A percentile compares a stretch with the other conserved stretches of the same genome.
Conservation (phyloP, 2,329 filamentous ascomycete genomes). For the Neopestalotiopsis clavispora region DNA sequence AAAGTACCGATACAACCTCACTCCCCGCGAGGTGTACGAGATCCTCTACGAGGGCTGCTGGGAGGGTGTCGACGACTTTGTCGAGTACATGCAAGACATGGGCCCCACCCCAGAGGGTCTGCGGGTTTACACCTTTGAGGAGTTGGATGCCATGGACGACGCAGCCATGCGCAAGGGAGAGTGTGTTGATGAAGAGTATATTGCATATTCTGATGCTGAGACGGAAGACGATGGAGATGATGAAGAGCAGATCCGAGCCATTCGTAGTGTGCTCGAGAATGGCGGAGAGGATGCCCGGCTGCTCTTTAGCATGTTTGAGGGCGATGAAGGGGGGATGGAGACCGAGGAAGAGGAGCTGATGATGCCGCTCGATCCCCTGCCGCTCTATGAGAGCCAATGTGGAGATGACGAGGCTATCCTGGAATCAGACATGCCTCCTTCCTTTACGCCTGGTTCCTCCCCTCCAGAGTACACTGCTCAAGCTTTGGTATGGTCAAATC, state of each 20-base stretch:
- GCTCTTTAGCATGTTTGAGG: background rate
- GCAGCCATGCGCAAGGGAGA: background rate
- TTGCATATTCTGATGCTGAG: background rate
- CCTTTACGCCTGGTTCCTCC: background rate
- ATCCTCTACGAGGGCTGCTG: constrained; percentile 2
- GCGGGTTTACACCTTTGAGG: background rate
- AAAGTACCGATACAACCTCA: background rate
- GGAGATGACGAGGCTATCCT: background rate
- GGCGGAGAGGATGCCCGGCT: background rate
- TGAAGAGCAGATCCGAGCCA: background rate
- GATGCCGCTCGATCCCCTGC: background rate
- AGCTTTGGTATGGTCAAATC: background rate
- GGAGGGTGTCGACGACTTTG: background rate
- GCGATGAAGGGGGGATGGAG: background rate
- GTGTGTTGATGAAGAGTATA: background rate
- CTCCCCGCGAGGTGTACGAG: background rate
- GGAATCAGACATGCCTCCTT: background rate
- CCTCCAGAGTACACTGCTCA: background rate
- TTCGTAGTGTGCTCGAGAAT: background rate
- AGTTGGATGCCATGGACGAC: background rate
- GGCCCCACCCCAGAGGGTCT: background rate
- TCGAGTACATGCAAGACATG: background rate
- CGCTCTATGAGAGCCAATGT: background rate
- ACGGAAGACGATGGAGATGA: background rate
- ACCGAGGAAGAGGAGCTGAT: background rate